These are phyloP conservation scores for Colletotrichum graminicola DNA, from an alignment of 2,329 filamentous ascomycete species.

Conservation along the genomic window DNA sequence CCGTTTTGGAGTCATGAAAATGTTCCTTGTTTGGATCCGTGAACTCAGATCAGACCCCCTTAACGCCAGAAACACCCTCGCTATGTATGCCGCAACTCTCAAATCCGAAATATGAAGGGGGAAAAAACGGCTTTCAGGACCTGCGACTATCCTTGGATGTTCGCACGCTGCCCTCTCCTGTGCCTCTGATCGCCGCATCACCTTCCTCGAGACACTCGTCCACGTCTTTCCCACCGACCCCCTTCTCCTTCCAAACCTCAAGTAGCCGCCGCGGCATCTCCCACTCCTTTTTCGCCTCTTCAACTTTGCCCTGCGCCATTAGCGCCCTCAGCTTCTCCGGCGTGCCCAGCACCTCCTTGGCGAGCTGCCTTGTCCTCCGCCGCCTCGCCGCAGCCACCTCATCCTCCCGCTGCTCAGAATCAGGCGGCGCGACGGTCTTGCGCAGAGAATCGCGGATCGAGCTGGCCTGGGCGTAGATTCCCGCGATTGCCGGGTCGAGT, in stretches of 20 bases:
- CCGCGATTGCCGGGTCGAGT: constrained; percentile 78
- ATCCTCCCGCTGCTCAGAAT: constrained; percentile 54
- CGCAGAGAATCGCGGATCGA: constrained; percentile 67
- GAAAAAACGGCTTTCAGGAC: constrained; percentile 12
- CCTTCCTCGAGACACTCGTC: constrained; percentile 66
- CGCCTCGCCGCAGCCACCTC: constrained; percentile 51
- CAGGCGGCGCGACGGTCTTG: constrained; percentile 60
- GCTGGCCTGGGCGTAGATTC: constrained; percentile 75
- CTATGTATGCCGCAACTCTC: constrained; percentile 29
- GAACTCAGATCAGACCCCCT: background rate
- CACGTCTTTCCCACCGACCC: constrained; percentile 67
- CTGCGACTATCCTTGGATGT: constrained; percentile 41
- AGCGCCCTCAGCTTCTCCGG: constrained; percentile 71
- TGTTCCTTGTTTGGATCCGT: background rate
- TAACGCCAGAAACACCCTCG: constrained; percentile 34
- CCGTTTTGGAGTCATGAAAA: background rate
- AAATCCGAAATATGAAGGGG: background rate
- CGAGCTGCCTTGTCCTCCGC: constrained; percentile 65
- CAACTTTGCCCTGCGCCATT: constrained; percentile 68
- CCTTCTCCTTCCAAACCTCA: constrained; percentile 65
- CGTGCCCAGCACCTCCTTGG: constrained; percentile 71
- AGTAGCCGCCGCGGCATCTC: constrained; percentile 65
- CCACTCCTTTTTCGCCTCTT: constrained; percentile 72
- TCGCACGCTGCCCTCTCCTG: constrained; percentile 34
- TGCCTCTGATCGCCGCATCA: constrained; percentile 59